Conservation (phyloP, 805 yeast genomes). For the Naumovozyma castellii region DNA sequence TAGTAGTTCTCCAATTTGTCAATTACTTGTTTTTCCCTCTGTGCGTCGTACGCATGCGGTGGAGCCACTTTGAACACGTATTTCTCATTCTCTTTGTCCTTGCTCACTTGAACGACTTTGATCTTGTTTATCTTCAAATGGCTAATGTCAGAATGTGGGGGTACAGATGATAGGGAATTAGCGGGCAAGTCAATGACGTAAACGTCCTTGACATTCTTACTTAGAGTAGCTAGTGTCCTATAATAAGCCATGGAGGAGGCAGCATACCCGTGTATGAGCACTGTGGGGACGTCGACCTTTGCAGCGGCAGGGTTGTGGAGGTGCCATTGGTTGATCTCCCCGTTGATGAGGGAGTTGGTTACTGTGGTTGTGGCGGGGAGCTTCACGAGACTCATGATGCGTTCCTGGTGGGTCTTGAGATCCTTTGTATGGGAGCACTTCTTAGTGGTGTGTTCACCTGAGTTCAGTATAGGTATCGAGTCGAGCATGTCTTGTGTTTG, state of each 20-base stretch:
- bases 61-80: background rate
- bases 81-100: constrained; percentile 22
- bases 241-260: constrained; percentile 80
- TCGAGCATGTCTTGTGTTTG: constrained; percentile 1
- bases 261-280: constrained; percentile 86
- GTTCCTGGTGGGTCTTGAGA: constrained; percentile 17
- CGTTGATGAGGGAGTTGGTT: constrained; percentile 13
- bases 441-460: constrained; percentile 1
- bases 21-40: background rate
- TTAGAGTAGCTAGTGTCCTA: constrained; percentile 51
- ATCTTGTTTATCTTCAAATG: constrained; percentile 3
- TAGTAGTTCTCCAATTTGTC: constrained; percentile 46
- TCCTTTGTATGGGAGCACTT: background rate
- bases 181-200: constrained; percentile 68
- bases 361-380: constrained; percentile 6
- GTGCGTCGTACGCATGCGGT: background rate
- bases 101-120: constrained; percentile 6
- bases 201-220: constrained; percentile 40
- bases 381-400: constrained; percentile 14
- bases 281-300: constrained; percentile 25
- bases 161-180: constrained; percentile 56
- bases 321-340: constrained; percentile 28
- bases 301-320: constrained; percentile 18
- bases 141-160: constrained; percentile 14
- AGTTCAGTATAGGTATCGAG: background rate